Base-by-base conservation (phyloP, 2,329 filamentous ascomycete genomes). In the Didymella keratinophila region DNA sequence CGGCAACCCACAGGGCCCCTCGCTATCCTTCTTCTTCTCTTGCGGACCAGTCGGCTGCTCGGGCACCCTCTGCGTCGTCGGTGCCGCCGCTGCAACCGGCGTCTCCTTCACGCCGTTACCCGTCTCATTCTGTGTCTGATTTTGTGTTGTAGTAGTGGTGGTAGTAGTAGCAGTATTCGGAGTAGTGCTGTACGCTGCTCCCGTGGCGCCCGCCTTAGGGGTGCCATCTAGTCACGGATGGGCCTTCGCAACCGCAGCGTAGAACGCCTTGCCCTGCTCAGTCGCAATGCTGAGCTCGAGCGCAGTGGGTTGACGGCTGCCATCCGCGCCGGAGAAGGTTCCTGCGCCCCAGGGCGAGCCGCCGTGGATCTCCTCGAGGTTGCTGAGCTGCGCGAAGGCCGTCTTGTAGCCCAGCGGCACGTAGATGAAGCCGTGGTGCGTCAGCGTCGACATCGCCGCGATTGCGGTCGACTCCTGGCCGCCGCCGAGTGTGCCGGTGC, bases 401-500 rank as follows among this genome's bases (percentile, higher is more conserved):
- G 89, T 91, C 80, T 91, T 89, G 84, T 96, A 98, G 55, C 95
- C 95, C 53, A 98, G 84, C 47, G 95, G 95, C n/a, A 98, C 93
- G 78, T 90, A 98, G 83, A 95, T 89, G 81, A 98, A 90, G 73
- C 95, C 95, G 83, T 98, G 95, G 82, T 98, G 95, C 61, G 89
- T 79, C 53, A 98, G 83, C 18, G 94, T 98, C 73, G 89, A 92
- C 86, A 98, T 87, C 76, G 89, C 82, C 32, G 89, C 84, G 64
- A 97, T 81, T 68, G 86, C 89, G 46, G 95, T 99, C 56, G 87
- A 89, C 82, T 99, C 95, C 83, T 99, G 95, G 64, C 95, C 95
- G 77, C 95, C 95, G 62, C 95, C 95, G 54, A 62, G 60, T 56
- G 88, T 89, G 60, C 83, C 93, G n/a, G 92, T 96, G 63, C 89